Conservation (phyloP, 2,329 filamentous ascomycete genomes). For the Lachnellula hyalina region DNA sequence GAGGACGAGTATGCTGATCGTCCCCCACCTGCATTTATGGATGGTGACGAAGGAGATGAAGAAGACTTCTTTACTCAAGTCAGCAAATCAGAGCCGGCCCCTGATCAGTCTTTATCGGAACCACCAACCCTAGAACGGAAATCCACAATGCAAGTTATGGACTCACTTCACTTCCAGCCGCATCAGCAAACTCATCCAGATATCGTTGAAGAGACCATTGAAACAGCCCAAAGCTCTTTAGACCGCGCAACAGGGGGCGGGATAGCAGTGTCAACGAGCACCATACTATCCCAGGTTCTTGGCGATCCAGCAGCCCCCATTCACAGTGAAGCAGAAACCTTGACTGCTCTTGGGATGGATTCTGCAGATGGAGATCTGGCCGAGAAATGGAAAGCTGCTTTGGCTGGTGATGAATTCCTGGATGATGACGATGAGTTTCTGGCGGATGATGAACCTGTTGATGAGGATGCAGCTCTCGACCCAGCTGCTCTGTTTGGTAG, state of each 20-base stretch:
- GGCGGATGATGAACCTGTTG: slow-evolving; percentile 43
- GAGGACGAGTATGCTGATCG: slow-evolving; percentile 25
- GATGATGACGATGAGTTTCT: slow-evolving; percentile 54
- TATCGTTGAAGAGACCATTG: slow-evolving; percentile 14
- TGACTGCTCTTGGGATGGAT: slow-evolving; percentile 30
- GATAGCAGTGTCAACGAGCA: slow-evolving; percentile 24
- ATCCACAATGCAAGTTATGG: slow-evolving; percentile 63
- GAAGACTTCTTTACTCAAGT: slow-evolving; percentile 53
- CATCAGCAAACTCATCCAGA: slow-evolving; percentile 15
- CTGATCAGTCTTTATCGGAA: slow-evolving; percentile 10
- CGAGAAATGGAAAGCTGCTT: slow-evolving; percentile 77
- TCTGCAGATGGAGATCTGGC: slow-evolving; percentile 56
- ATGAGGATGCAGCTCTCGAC: slow-evolving; percentile 43
- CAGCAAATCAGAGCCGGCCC: slow-evolving; percentile 28
- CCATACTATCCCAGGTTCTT: slow-evolving; percentile 23
- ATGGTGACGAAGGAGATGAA: slow-evolving; percentile 35
- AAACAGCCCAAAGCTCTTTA: slow-evolving; percentile 14
- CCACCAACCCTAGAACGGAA: slow-evolving; percentile 52
- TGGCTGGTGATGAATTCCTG: slow-evolving; percentile 65
- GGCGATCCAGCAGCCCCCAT: slow-evolving; percentile 23
- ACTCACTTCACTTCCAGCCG: slow-evolving; percentile 39
- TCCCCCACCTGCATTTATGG: slow-evolving; percentile 33
- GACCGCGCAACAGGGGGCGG: slow-evolving; percentile 21
- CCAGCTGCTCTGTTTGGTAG: slow-evolving; percentile 67
- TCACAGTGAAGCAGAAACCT: slow-evolving; percentile 25